Percentiles rank a stretch among this genome's conserved stretches.
Conservation (phyloP, 2,329 filamentous ascomycete species). For the Ophiocordyceps australis region DNA sequence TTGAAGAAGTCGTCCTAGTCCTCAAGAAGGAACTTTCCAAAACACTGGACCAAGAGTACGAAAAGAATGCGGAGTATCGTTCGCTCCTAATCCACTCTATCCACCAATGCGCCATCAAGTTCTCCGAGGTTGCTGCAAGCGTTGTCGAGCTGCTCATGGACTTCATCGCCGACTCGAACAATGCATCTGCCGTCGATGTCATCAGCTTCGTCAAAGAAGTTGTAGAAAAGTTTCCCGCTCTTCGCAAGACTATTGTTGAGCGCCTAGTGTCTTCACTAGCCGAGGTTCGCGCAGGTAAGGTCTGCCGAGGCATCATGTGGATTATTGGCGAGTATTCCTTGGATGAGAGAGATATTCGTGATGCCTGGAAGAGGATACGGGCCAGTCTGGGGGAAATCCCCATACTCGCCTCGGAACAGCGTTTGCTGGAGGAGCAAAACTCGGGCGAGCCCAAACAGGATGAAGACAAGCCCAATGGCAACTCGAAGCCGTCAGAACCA, state of each 20-base stretch:
- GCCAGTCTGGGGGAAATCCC: constrained; percentile 92
- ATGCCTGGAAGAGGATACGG: constrained; percentile 92
- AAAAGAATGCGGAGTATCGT: constrained; percentile 93
- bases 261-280: constrained; percentile 77
- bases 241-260: constrained; percentile 73
- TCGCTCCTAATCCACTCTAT: constrained; percentile 93
- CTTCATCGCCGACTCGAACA: constrained; percentile 97
- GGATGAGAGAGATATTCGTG: constrained; percentile 83
- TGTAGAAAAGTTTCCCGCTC: constrained; percentile 88
- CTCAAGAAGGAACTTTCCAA: constrained; percentile 96
- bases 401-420: constrained; percentile 86
- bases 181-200: constrained; percentile 88
- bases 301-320: constrained; percentile 93
- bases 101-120: constrained; percentile 96
- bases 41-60: constrained; percentile 95
- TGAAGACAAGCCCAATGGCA: constrained; percentile 59
- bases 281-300: constrained; percentile 91
- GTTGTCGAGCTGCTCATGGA: constrained; percentile 97
- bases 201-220: constrained; percentile 99
- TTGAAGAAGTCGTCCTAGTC: constrained; percentile 89
- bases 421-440: constrained; percentile 72
- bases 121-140: constrained; percentile 92
- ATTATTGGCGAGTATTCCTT: constrained; percentile 95
- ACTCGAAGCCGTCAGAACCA: constrained; percentile 56
- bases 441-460: constrained; percentile 44